phyloP scores from a whole-genome alignment of 192 early-diverging fungal species.

The Dimargaris xerosporica region DNA sequence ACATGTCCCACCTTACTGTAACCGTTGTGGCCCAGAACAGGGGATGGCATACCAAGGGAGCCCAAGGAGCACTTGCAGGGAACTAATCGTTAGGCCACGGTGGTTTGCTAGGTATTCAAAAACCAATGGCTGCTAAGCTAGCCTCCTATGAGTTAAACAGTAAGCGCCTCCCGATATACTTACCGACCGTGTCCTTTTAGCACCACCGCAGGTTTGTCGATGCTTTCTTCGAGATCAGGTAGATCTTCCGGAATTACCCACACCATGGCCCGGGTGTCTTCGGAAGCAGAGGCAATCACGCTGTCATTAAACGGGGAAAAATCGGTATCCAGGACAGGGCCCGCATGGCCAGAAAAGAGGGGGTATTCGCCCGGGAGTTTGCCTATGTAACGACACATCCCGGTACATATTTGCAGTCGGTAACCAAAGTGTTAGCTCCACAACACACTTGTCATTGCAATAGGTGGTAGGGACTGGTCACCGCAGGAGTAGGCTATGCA shows the following conservation, averaged over 20 bases:
- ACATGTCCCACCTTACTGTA: constrained; percentile 93
- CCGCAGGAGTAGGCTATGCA: too few relatives aligned
- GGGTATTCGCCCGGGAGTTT: constrained; percentile 82
- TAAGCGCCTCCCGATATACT: constrained; percentile 9
- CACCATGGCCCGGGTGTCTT: constrained; percentile 83
- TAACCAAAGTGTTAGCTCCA: too few relatives aligned
- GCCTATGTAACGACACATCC: too few relatives aligned
- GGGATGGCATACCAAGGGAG: too few relatives aligned
- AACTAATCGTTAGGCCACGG: too few relatives aligned
- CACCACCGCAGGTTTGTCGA: constrained; percentile 62
- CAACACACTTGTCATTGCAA: too few relatives aligned
- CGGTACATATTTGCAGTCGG: too few relatives aligned
- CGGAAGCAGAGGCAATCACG: constrained; percentile 75
- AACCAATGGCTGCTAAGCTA: too few relatives aligned
- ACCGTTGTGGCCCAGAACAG: neutral
- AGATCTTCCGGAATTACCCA: constrained; percentile 83
- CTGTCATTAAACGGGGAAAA: constrained; percentile 98
- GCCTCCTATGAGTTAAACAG: too few relatives aligned
- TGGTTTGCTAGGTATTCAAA: too few relatives aligned
- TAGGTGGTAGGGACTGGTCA: too few relatives aligned
- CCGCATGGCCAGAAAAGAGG: constrained; percentile 83
- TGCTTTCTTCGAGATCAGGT: constrained; percentile 47
- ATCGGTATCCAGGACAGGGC: constrained; percentile 90
- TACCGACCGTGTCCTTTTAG: constrained; percentile 70
- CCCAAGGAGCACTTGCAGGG: too few relatives aligned